phyloP scores from a whole-genome alignment of 371 early-diverging fungal genomes.

The Dentiscutata heterogama region DNA sequence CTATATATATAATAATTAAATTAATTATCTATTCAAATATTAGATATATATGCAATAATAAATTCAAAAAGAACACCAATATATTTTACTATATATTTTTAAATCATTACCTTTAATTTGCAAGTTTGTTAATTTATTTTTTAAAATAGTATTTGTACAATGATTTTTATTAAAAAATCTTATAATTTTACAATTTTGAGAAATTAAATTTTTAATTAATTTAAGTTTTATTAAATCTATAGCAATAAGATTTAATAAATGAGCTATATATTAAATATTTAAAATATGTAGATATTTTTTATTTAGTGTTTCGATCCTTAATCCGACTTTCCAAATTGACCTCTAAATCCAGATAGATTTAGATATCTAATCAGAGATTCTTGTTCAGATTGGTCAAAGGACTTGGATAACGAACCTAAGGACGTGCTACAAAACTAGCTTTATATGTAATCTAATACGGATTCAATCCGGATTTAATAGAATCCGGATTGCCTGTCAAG shows the following conservation, averaged over 20 bases:
- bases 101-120: background rate
- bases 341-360: too few relatives aligned
- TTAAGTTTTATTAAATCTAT: constrained; percentile 8
- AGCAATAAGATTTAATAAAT: constrained; percentile 6
- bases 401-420: too few relatives aligned
- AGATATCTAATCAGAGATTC: too few relatives aligned
- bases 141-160: background rate
- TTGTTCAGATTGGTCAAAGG: too few relatives aligned
- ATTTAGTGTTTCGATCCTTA: too few relatives aligned
- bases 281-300: background rate
- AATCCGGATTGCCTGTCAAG: too few relatives aligned
- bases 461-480: too few relatives aligned
- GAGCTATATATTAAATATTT: background rate
- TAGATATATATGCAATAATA: background rate
- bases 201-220: background rate
- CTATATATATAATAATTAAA: background rate
- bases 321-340: too few relatives aligned
- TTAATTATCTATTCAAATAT: background rate
- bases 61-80: background rate
- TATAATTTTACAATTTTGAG: background rate
- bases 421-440: too few relatives aligned
- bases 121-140: background rate
- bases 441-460: too few relatives aligned
- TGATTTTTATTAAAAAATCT: background rate
- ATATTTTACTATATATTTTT: background rate